Base-by-base conservation (phyloP, 306 rosid genomes). In the Quercus variabilis region DNA sequence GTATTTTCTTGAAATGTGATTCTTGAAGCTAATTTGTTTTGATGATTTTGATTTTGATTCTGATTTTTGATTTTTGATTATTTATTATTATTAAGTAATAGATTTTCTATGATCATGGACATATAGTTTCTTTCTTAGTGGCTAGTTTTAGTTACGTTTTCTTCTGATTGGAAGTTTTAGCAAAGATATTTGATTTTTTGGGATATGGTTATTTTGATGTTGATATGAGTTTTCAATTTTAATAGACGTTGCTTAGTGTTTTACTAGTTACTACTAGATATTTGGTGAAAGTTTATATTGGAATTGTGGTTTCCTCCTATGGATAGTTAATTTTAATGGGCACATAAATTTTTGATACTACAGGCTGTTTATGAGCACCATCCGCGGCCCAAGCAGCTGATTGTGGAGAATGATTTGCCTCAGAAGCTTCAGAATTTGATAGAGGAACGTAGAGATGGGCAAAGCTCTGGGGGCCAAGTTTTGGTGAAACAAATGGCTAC, bases 401-500 rank as follows among this genome's bases (percentile, higher is more conserved):
- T 96, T 65, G 99, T 96, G 82, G 99, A 96, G 89, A 93, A 96
- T 73, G 99, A 96, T 84, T 79, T 96, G 75, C 99, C 99, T 17
- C 94, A 90, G 63, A 96, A 96, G 83, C 99, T 96, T 80, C 97
- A 91, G 86, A 93, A 85, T 85, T 82, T 96, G 63, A 96, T 96
- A 58, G 99, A 95, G 76, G 99, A 96, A 79, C 87, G 98, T 62
- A 89, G 99, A 85, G 99, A 91, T 72, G 98, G 99, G 25, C 99
- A 96, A 73, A 82, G 91, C 59, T 89, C 90, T 3, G 95, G 95
- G 5, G 92, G 95, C 30, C 95, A 91, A 79, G 99, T 96, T 62
- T 83, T 96, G 94, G 99, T 96, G 78, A 96, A 96, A 81, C 99
- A 96, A 87, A 96, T 96, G 98, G 99, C 99, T 31, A 96, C 99